phyloP scores from a whole-genome alignment of 306 rosid species.

The Cyclanthera cordifolia region DNA sequence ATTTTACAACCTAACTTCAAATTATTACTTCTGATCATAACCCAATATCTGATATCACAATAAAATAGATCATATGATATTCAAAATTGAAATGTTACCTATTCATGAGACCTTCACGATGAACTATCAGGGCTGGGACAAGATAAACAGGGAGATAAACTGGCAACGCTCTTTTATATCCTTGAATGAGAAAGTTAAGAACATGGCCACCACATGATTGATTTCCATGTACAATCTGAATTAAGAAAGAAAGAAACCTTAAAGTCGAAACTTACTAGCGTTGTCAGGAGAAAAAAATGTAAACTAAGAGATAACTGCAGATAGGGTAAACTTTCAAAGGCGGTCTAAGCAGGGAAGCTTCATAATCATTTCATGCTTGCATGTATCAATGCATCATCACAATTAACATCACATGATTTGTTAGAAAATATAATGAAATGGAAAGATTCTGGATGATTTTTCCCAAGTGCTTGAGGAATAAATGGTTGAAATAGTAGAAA shows the following conservation, averaged over 20 bases:
- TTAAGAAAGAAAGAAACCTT: conserved; percentile 8
- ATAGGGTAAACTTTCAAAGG: not conserved
- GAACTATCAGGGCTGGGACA: conserved; percentile 89
- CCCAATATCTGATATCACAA: not conserved
- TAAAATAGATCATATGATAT: not conserved
- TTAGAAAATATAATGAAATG: not conserved
- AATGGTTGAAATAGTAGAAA: not conserved
- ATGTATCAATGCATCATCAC: not conserved
- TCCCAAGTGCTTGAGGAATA: not conserved
- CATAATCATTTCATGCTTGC: not conserved
- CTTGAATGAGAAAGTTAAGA: conserved; percentile 65
- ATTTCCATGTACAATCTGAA: conserved; percentile 86
- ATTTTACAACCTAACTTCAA: not conserved
- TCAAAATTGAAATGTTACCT: conserved; percentile 34
- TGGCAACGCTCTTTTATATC: conserved; percentile 82
- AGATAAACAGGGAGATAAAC: conserved; percentile 93
- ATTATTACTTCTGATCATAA: conserved; percentile 1
- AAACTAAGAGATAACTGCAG: not conserved
- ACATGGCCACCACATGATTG: conserved; percentile 64
- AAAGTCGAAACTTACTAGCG: not conserved
- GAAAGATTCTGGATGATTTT: not conserved
- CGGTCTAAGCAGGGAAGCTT: not conserved
- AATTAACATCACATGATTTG: not conserved
- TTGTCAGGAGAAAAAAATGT: not conserved
- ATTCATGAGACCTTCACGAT: conserved; percentile 64